Percentiles rank a stretch among this genome's conserved stretches.
Evolutionary conservation across 139 green algal species (phyloP).

Genomic region (Yamagishiella unicocca): DNA sequence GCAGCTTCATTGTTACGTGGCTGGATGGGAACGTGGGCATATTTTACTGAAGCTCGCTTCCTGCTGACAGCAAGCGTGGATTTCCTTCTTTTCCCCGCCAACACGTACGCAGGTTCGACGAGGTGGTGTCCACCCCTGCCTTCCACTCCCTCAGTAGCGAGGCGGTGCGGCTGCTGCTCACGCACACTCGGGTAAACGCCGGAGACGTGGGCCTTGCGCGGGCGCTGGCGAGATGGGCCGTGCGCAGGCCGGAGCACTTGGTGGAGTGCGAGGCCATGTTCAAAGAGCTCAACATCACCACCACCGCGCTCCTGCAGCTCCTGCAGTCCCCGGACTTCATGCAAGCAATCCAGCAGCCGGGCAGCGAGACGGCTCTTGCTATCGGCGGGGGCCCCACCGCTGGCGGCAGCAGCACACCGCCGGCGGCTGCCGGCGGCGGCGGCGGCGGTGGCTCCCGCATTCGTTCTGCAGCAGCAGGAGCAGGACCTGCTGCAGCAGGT

Average conservation of each 20-base stretch:
- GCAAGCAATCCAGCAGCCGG: neutral
- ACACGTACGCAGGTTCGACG: constrained; percentile 40
- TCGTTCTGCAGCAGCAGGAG: no score
- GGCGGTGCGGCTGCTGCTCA: constrained; percentile 28
- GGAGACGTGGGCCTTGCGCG: constrained; percentile 6
- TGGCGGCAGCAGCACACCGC: no score
- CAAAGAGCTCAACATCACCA: constrained; percentile 38
- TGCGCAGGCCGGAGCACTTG: constrained; percentile 12
- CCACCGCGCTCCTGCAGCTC: constrained; percentile 41
- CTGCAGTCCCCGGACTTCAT: constrained; percentile 33
- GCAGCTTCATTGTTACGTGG: no score
- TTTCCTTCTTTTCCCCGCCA: no score
- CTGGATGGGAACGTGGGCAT: no score
- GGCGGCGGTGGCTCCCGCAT: no score
- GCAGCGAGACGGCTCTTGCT: no score
- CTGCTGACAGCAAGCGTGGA: no score
- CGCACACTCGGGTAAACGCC: neutral
- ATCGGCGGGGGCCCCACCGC: no score
- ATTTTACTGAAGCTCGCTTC: no score
- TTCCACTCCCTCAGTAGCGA: constrained; percentile 16
- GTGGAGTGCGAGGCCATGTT: constrained; percentile 36
- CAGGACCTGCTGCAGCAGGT: no score
- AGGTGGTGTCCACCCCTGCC: neutral
- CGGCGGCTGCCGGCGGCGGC: no score
- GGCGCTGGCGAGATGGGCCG: constrained; percentile 41